A percentile compares a stretch with the other conserved stretches of the same genome.
Evolutionary conservation across 2,329 filamentous ascomycete genomes (phyloP).

Genomic region (Fusarium cyanostomum): DNA sequence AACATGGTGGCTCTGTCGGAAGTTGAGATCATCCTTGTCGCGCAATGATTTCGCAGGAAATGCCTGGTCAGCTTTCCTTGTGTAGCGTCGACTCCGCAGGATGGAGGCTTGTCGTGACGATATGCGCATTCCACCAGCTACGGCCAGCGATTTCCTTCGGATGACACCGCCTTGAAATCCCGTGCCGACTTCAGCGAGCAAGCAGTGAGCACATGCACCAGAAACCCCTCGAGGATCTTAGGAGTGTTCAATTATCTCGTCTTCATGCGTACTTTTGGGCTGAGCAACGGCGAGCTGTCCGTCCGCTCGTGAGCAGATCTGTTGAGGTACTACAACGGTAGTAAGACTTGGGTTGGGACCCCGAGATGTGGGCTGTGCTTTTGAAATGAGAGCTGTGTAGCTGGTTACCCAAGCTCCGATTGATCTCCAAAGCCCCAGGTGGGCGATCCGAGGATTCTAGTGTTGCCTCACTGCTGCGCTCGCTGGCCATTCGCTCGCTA

Average conservation of each 20-base stretch:
- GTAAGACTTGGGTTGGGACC: constrained; percentile 27
- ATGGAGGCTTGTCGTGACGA: constrained; percentile 38
- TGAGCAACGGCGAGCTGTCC: constrained; percentile 4
- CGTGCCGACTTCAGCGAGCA: constrained; percentile 54
- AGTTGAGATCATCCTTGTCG: constrained; percentile 69
- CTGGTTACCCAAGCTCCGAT: constrained; percentile 16
- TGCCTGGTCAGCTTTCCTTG: constrained; percentile 63
- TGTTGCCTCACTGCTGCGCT: constrained; percentile 46
- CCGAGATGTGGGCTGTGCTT: constrained; percentile 31
- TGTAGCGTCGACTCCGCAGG: constrained; percentile 41
- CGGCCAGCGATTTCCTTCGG: constrained; percentile 40
- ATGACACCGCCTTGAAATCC: constrained; percentile 40
- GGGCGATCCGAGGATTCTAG: constrained; percentile 13
- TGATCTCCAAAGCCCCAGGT: constrained; percentile 5
- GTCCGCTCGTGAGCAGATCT: not conserved
- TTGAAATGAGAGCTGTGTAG: constrained; percentile 18
- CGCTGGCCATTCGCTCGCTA: constrained; percentile 35
- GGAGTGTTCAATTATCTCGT: constrained; percentile 10
- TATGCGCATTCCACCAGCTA: constrained; percentile 32
- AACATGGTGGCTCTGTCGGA: constrained; percentile 51
- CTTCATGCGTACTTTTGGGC: constrained; percentile 2
- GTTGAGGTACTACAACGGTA: constrained; percentile 10
- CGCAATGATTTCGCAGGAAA: constrained; percentile 54
- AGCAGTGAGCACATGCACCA: constrained; percentile 59
- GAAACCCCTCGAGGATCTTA: constrained; percentile 19